Conservation (phyloP, 2,329 filamentous ascomycete genomes). For the Fusarium fracticaudum region DNA sequence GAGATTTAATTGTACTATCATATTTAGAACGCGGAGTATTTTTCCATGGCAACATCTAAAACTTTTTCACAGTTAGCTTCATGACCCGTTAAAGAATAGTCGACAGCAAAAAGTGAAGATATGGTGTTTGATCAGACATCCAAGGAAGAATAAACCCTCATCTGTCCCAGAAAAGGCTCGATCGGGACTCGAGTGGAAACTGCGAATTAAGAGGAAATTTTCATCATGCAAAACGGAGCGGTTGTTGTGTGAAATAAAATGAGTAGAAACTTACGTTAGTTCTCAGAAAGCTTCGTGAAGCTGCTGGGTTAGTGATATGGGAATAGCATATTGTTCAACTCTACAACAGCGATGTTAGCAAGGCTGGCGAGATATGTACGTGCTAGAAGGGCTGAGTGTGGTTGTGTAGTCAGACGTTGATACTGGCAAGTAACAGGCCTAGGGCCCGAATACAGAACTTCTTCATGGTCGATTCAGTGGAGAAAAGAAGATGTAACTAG, state of each 20-base stretch:
- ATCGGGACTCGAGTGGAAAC: constrained; percentile 83
- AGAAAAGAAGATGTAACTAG: constrained; percentile 81
- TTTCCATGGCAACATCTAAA: background rate
- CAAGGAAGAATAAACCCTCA: constrained; percentile 79
- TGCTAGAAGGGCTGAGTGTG: constrained; percentile 11
- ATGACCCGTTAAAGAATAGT: background rate
- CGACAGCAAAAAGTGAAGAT: constrained; percentile 21
- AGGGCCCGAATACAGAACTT: constrained; percentile 73
- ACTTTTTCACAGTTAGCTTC: constrained; percentile 40
- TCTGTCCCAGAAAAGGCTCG: constrained; percentile 74
- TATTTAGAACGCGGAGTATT: background rate
- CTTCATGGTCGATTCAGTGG: constrained; percentile 89
- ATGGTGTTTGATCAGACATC: constrained; percentile 70
- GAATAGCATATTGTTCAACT: constrained; percentile 9
- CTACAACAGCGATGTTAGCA: constrained; percentile 37
- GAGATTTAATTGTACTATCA: background rate
- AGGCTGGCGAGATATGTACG: constrained; percentile 5
- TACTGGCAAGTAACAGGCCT: constrained; percentile 93
- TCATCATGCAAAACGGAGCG: constrained; percentile 66
- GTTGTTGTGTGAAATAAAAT: constrained; percentile 5
- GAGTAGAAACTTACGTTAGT: constrained; percentile 31
- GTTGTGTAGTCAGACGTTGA: constrained; percentile 73
- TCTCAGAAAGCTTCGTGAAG: background rate
- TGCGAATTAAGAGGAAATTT: constrained; percentile 82
- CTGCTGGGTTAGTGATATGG: constrained; percentile 15